Conservation (phyloP, 805 yeast species). For the Lipomyces starkeyi region DNA sequence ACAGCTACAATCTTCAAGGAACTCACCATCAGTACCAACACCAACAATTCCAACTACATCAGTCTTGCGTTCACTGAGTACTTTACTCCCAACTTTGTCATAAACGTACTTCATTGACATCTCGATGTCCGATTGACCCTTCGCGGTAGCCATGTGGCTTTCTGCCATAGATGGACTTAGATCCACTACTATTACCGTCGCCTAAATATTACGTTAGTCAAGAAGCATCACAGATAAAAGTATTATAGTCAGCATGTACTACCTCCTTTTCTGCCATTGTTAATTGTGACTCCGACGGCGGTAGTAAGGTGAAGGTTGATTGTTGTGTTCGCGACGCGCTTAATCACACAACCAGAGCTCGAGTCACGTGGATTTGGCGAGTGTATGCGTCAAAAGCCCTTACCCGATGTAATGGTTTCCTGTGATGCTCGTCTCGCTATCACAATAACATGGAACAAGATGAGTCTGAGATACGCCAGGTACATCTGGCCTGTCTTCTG, state of each 20-base stretch:
- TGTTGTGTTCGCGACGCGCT: no score
- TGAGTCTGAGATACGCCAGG: neutral
- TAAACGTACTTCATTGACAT: slow-evolving; percentile 49
- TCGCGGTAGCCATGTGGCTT: slow-evolving; percentile 22
- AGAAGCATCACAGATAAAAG: neutral
- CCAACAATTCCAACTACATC: slow-evolving; percentile 43
- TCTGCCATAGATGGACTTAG: slow-evolving; percentile 48
- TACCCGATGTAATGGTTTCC: neutral
- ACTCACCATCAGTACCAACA: slow-evolving; percentile 36
- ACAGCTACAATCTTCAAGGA: neutral
- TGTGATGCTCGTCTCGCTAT: neutral
- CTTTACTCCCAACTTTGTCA: slow-evolving; percentile 46
- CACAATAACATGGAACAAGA: neutral
- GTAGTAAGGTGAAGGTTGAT: no score
- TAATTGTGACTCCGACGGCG: neutral
- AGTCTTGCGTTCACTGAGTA: slow-evolving; percentile 41
- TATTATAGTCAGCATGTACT: neutral
- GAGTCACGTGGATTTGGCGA: no score
- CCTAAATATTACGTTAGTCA: slow-evolving; percentile 34
- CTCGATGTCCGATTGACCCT: slow-evolving; percentile 31
- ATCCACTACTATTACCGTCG: slow-evolving; percentile 59
- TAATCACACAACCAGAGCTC: no score
- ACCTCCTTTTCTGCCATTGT: slow-evolving; percentile 42
- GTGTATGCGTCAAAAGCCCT: neutral
- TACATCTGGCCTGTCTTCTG: neutral